Evolutionary conservation across 2,329 filamentous ascomycete species (phyloP), one percentile per base, ranked within the genome.

Genomic region (Colletotrichum truncatum): DNA sequence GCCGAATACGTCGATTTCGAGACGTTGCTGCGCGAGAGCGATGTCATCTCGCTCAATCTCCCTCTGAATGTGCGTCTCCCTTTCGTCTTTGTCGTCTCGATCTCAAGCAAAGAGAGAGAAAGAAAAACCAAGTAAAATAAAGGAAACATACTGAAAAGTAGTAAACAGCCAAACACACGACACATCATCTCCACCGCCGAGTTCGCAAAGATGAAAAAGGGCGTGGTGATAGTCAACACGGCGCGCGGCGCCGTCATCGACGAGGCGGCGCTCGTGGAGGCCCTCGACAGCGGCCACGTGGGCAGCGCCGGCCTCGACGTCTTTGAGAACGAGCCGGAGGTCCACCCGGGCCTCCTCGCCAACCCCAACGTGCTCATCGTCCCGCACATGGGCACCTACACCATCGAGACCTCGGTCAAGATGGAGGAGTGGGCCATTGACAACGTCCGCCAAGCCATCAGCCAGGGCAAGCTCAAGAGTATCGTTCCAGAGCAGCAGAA

Each of bases 361-460:
- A 94, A 95, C 73, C 87, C 87, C 2, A 86, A 88, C 70, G 92
- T 93, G 21, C 82, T 95, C 71, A 82, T 97, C 26, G 80, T 97
- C 34, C 93, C 93, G 54, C 93, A 97, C 76, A 92, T 97, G 91
- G 93, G 93, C 0, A 97, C 93, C 0, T 93, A 87, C 84, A 95
- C 92, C 0, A 80, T 89, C 26, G 93, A 88, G 79, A 87, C 86
- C 6, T 81, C 85, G 75, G 81, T 78, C 43, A 85, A 87, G 76
- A 90, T 95, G 92, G 93, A 95, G 78, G 84, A 89, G 73, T 93
- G 89, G 89, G 85, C 87, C 38, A 89, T 95, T 69, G 84, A 83
- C 28, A 95, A 96, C 73, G 84, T 94, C 30, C 82, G 84, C 21
- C 78, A 82, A 69, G 92, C 89, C 2, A 70, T 94, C 6, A 82